These are phyloP conservation scores for Polygonum maritimum DNA, from an alignment of 148 eudicot genomes.

Conservation along the genomic window DNA sequence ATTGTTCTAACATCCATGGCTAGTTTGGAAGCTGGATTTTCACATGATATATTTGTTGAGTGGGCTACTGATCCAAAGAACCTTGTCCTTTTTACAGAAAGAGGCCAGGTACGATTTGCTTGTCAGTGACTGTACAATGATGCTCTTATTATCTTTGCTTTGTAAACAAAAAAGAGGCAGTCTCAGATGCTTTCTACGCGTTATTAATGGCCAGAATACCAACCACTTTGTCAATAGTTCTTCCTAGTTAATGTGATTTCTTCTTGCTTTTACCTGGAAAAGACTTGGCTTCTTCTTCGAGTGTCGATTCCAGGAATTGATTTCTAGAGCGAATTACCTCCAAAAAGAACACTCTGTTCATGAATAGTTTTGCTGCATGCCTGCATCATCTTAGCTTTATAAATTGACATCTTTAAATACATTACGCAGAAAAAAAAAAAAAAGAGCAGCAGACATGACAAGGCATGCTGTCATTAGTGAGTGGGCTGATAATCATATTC, in stretches of 20 bases:
- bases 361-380: neutral
- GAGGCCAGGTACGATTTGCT: constrained; percentile 71
- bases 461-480: neutral
- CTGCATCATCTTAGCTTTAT: neutral
- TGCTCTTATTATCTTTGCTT: neutral
- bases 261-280: neutral
- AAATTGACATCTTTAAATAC: neutral
- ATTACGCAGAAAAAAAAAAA: no score
- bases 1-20: constrained; percentile 95
- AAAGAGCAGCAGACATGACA: neutral
- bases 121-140: neutral
- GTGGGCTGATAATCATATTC: neutral
- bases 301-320: neutral
- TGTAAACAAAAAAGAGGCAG: neutral
- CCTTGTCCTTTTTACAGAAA: constrained; percentile 91
- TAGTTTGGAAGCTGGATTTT: constrained; percentile 90
- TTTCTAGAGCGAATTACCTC: neutral
- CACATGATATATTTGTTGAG: constrained; percentile 90
- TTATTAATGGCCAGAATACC: neutral
- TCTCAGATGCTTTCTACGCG: neutral
- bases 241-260: neutral
- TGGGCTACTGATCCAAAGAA: constrained; percentile 92
- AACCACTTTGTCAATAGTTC: neutral
- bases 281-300: neutral
- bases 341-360: neutral